Evolutionary conservation across 345 rosid species (phyloP), one percentile per base, ranked within the genome.

Genomic region (Leavenworthia alabamica): DNA sequence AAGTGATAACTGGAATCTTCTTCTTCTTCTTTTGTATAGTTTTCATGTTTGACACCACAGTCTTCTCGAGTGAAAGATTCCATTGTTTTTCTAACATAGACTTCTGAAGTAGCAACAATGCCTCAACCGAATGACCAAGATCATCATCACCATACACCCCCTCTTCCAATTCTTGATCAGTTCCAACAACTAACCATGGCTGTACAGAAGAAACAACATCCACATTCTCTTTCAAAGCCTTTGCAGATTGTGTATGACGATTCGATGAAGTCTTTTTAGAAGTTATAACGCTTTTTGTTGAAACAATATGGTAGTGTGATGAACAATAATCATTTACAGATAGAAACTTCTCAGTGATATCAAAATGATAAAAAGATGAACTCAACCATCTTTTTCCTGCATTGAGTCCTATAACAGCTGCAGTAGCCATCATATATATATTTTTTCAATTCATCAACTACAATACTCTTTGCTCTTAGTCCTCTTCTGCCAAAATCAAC

Each of bases 81-180:
- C 98, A 92, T 39, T 89, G 96, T 70, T 90, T 84, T 56, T 92
- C 98, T 28, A 92, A 82, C 85, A 89, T 82, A 52, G 90, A 84
- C 76, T 83, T 92, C 79, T 92, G 98, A 58, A 91, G 73, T 75
- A 91, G 62, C 19, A 91, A 83, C 24, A 88, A 82, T 41, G 86
- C 95, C 39, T 91, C 96, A 17, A 91, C 75, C 1, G 90, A 86
- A 64, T 58, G 77, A 56, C 78, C 79, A 43, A 53, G 29, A 32
- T 33, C 77, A 44, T 75, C 83, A 45, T 75, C 63, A 9, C 28
- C 53, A 47, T 11, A 36, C 65, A 46, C 63, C 48, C 77, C 73
- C 13, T 73, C 88, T 70, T 71, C 89, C 61, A 71, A 76, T 2
- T 75, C 48, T 46, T 77, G 79, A 54, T 62, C 60, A 8, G 75